Base-by-base conservation (phyloP, 208 protist genomes). In the Trypanosoma platydactyli region DNA sequence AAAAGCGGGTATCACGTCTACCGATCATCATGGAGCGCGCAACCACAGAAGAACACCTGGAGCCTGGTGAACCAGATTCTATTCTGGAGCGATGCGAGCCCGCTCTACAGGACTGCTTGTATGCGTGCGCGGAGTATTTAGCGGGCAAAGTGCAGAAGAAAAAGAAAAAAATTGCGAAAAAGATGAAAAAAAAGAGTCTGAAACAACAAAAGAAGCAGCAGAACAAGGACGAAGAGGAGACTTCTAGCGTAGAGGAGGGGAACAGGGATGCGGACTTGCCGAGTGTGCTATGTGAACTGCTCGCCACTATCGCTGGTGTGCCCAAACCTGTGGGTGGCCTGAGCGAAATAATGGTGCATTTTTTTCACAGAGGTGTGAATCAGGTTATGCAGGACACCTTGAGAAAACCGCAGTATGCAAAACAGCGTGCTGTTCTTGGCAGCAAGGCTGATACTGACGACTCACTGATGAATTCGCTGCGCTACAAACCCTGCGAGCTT, bases 351-450 rank as follows among this genome's bases (percentile, higher is more conserved):
- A 30, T 87, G 1, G 71, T 81, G 9, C 52, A 69, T 16, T 67
- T 79, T 40, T 92, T 84, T 60, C 76, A 77, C 55, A 49, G 68
- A 18, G 83, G 82, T 12, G 77, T 80, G 12, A 64, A 65, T 38
- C 55, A 68, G 13, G 30, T 88, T 4, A 55, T 77, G 63, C 55
- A 67, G 15, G 52, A 69, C 12, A 64, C 65, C 25, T 72, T 90
- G 51, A 59, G 60, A 46, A 68, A 42, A 30, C 69, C 72, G 18
- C 30, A 68, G 3, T 85, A 83, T 42, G 49, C 80, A 30, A 73
- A 79, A 60, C 40, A 86, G 52, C 82, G 84, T 52, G 78, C 84
- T 9, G 24, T 71, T 24, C 58, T 87, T 4, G 44, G 54, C 20
- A 81, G 78, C 53, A 75, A 74, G 45, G 66, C 81, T 24, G 64